phyloP scores from a whole-genome alignment of 371 early-diverging fungal genomes.

The Synchytrium microbalum region DNA sequence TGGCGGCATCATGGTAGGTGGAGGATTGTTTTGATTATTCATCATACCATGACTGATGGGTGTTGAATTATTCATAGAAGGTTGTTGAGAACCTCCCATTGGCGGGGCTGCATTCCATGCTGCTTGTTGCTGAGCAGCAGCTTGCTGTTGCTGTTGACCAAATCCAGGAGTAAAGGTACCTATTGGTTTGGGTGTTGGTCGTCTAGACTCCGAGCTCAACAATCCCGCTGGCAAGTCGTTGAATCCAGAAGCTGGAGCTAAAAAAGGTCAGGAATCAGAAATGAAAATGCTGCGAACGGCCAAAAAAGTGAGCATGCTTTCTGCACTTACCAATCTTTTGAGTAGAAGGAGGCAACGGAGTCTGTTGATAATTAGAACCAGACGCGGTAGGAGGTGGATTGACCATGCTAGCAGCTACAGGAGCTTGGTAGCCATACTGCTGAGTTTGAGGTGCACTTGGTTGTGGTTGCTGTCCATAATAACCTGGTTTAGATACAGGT shows the following conservation, averaged over 20 bases:
- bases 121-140: background rate
- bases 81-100: background rate
- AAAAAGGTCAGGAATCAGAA: too few species aligned
- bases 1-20: conserved; percentile 7
- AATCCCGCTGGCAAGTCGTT: background rate
- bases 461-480: conserved; percentile 2
- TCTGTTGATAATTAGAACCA: background rate
- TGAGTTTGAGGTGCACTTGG: conserved; percentile 8
- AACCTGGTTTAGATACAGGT: background rate
- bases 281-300: too few species aligned
- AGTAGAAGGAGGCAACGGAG: background rate
- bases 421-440: conserved; percentile 6
- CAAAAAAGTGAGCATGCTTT: too few species aligned
- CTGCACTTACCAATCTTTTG: conserved; percentile 1
- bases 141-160: background rate
- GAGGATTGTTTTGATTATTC: background rate
- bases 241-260: background rate
- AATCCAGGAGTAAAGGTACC: background rate
- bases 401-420: conserved; percentile 1
- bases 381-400: background rate
- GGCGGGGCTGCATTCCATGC: too few species aligned
- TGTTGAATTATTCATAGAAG: background rate
- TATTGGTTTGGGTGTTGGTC: background rate
- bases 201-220: background rate
- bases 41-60: background rate